These are phyloP conservation scores for Tuber calosporum DNA, from an alignment of 495 filamentous ascomycete species.

Conservation along the genomic window DNA sequence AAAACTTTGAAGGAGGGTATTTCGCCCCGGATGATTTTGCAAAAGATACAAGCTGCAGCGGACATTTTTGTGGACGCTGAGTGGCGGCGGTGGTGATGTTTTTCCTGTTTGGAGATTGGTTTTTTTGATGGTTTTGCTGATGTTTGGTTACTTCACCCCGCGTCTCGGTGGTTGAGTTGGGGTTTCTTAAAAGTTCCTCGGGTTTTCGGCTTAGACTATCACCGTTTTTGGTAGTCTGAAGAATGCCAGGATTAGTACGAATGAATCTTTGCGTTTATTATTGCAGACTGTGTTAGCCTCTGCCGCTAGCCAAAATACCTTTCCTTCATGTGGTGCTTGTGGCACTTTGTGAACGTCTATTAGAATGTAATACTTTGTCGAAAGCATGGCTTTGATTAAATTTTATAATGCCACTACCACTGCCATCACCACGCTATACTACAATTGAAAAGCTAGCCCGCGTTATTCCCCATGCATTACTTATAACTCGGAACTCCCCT, in stretches of 20 bases:
- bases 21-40: conserved; percentile 95
- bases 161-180: not conserved
- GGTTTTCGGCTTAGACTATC: not conserved
- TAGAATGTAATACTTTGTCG: not conserved
- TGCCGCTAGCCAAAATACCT: not conserved
- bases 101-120: not conserved
- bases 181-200: not conserved
- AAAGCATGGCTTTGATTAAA: not conserved
- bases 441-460: not conserved
- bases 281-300: not conserved
- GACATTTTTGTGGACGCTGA: conserved; percentile 17
- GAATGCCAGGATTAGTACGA: not conserved
- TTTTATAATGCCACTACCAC: not conserved
- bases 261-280: not conserved
- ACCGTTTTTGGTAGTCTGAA: not conserved
- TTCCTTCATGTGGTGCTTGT: not conserved
- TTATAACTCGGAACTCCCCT: conserved; percentile 32
- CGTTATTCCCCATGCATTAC: not conserved
- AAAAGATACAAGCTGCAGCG: conserved; percentile 79
- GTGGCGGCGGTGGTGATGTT: not conserved
- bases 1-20: conserved; percentile 77
- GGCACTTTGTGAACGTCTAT: not conserved
- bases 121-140: conserved; percentile 7
- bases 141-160: not conserved
- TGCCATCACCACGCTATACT: not conserved